These are phyloP conservation scores for Cerrena zonata DNA, from an alignment of 1,284 basidiomycete species.

Conservation along the genomic window DNA sequence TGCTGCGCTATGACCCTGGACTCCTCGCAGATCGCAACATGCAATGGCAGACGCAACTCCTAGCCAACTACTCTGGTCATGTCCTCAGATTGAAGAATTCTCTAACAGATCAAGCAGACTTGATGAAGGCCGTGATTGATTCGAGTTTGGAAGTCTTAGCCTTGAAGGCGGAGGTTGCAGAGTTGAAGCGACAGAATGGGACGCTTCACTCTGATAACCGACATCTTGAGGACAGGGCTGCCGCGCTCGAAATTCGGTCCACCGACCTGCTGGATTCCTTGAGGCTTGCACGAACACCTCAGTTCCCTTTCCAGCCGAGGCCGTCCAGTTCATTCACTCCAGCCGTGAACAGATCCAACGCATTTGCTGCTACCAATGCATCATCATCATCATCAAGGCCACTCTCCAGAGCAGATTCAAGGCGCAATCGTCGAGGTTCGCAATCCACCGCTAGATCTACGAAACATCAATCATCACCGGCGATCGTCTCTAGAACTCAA, in stretches of 20 bases:
- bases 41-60: slow-evolving; percentile 60
- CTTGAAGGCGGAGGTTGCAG: slow-evolving; percentile 36
- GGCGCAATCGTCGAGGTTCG: not conserved
- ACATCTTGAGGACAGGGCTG: slow-evolving; percentile 18
- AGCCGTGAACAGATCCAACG: not conserved
- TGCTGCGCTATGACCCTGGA: slow-evolving; percentile 43
- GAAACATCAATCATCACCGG: not conserved
- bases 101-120: slow-evolving; percentile 15
- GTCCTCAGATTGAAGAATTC: slow-evolving; percentile 33
- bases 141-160: slow-evolving; percentile 43
- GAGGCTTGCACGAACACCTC: not conserved
- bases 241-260: slow-evolving; percentile 24
- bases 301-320: not conserved
- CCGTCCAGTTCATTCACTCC: not conserved
- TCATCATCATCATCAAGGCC: not conserved
- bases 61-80: slow-evolving; percentile 53
- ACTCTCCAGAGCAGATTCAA: not conserved
- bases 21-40: slow-evolving; percentile 39
- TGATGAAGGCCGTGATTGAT: slow-evolving; percentile 36
- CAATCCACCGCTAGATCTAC: not conserved
- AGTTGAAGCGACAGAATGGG: slow-evolving; percentile 29
- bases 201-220: slow-evolving; percentile 29
- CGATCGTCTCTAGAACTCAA: not conserved
- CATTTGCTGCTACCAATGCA: not conserved
- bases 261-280: slow-evolving; percentile 21